Evolutionary conservation across 495 filamentous ascomycete genomes (phyloP), one percentile per base, ranked within the genome.

Genomic region (Amniculicola lignicola): DNA sequence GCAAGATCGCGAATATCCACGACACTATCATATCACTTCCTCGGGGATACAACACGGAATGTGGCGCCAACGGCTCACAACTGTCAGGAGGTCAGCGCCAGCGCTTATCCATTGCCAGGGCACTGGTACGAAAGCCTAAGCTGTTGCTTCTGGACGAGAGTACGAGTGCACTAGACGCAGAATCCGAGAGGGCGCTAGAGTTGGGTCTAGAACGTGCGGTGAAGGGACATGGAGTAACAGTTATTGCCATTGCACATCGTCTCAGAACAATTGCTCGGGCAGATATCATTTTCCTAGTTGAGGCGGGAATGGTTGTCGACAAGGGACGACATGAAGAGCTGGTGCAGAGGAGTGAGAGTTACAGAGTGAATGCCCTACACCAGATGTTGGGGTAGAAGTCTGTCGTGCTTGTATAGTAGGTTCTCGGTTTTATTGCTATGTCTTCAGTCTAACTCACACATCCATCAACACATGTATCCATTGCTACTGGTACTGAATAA

Each of bases 31-130:
- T 51, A 5, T 14, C 27, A 9, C 45, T 64, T 1, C 61, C 55
- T 29, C 51, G 68, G 16, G 70, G 67, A 35, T 71, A 71, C 55
- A 50, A 68, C 22, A 74, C 71, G 5, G 41, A 68, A 27, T 59
- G 28, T 29, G 61, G 61, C 6, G 19, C 31, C 2, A 41, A 38
- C 21, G 61, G 61, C 1, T 44, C 35, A 1, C 48, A 55, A 19
- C 23, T 64, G 1, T 52, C 45, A 2, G 62, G 62, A 14, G 62
- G 62, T 15, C 62, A 64, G 24, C 39, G 48, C 27, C 62, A 64
- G 37, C 51, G 62, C 4, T 18, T 61, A 0, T 51, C 62, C 21
- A 61, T 64, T 22, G 62, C 62, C 1, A 33, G 62, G 2, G 62
- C 62, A 12, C 47, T 64, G 4, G 49, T 62, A 6, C 46, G 62